Percentiles rank a stretch among this genome's conserved stretches.
These are phyloP conservation scores for Leishmania guyanensis DNA, from an alignment of 208 protist species.

Conservation along the genomic window DNA sequence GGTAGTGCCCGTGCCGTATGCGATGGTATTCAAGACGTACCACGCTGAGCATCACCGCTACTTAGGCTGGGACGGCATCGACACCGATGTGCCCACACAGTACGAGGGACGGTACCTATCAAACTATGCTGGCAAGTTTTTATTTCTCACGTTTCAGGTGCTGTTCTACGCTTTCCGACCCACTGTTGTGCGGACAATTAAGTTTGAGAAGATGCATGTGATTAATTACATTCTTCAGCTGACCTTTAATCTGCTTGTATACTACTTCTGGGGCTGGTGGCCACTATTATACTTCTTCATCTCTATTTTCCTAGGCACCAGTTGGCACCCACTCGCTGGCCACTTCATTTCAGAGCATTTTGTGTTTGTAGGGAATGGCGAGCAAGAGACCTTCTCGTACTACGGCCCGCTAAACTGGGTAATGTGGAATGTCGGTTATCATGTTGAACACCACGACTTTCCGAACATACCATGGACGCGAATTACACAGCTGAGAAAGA, in stretches of 20 bases:
- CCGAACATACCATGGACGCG: slow-evolving; percentile 93
- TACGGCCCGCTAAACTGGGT: slow-evolving; percentile 94
- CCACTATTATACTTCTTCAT: slow-evolving; percentile 80
- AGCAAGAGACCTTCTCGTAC: slow-evolving; percentile 97
- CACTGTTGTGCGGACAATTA: slow-evolving; percentile 63
- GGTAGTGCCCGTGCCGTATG: slow-evolving; percentile 86
- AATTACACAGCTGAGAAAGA: slow-evolving; percentile 78
- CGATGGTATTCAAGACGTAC: slow-evolving; percentile 93
- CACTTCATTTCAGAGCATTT: slow-evolving; percentile 96
- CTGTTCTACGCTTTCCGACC: slow-evolving; percentile 91
- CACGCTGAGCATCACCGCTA: slow-evolving; percentile 94
- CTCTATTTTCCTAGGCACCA: slow-evolving; percentile 77
- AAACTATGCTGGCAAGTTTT: slow-evolving; percentile 67
- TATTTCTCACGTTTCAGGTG: slow-evolving; percentile 89
- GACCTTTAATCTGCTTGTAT: slow-evolving; percentile 41
- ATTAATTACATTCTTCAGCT: slow-evolving; percentile 60
- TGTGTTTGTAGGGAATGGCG: slow-evolving; percentile 69
- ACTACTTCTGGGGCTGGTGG: slow-evolving; percentile 58
- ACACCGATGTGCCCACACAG: slow-evolving; percentile 86
- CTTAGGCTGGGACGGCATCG: slow-evolving; percentile 85
- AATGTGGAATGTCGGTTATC: slow-evolving; percentile 95
- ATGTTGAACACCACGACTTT: slow-evolving; percentile 98
- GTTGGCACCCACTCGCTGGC: slow-evolving; percentile 89
- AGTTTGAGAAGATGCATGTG: slow-evolving; percentile 59
- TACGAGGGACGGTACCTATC: slow-evolving; percentile 77